Evolutionary conservation across 75 land plant species (phyloP).

Genomic region (Cupressus sempervirens): DNA sequence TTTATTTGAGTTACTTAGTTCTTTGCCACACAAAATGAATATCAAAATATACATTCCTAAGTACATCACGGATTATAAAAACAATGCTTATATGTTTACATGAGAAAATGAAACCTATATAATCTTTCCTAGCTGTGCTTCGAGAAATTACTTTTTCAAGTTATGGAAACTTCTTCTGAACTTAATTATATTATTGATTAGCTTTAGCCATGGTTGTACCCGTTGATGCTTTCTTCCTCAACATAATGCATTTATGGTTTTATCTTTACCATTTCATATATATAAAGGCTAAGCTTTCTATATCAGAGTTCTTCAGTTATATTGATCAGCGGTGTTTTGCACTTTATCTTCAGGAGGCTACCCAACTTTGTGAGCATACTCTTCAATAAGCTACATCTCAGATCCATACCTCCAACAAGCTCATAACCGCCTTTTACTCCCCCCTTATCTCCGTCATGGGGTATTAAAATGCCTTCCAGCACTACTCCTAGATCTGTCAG

Average conservation of each 20-base stretch:
- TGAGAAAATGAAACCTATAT: background rate
- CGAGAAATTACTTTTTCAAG: background rate
- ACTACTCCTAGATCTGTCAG: no score
- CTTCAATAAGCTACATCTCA: no score
- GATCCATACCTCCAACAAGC: no score
- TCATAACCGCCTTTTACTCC: no score
- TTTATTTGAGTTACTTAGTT: background rate
- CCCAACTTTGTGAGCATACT: no score
- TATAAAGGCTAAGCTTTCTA: no score
- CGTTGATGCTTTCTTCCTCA: background rate
- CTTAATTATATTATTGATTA: background rate
- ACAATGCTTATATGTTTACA: no score
- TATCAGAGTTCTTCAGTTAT: no score
- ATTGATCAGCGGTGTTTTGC: no score
- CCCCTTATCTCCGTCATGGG: no score
- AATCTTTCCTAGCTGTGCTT: background rate
- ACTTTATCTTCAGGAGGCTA: no score
- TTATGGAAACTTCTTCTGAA: background rate
- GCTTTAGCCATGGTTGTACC: background rate
- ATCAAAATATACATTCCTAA: background rate
- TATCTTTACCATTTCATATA: background rate
- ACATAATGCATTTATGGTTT: background rate
- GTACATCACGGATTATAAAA: background rate
- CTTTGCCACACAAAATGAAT: background rate
- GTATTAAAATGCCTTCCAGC: no score